A percentile compares a stretch with the other conserved stretches of the same genome.
These are phyloP conservation scores for Postia placenta DNA, from an alignment of 768 basidiomycete species.

Conservation along the genomic window DNA sequence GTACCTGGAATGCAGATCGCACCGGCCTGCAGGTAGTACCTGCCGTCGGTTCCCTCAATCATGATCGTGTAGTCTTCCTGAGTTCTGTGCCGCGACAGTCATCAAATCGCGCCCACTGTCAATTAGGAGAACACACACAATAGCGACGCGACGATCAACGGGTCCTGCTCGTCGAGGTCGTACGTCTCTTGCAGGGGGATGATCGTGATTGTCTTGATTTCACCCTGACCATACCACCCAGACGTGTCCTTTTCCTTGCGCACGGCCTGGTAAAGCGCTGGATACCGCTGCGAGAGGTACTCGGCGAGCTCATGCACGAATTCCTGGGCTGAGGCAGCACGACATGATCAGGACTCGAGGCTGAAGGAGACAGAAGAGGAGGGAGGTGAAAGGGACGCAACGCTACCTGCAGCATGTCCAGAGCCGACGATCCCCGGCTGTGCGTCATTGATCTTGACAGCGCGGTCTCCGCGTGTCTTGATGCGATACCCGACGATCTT, in stretches of 20 bases:
- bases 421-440: constrained; percentile 28
- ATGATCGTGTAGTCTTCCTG: constrained; percentile 19
- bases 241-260: constrained; percentile 26
- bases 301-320: constrained; percentile 64
- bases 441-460: constrained; percentile 43
- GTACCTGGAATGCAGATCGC: constrained; percentile 59
- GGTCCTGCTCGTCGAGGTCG: constrained; percentile 46
- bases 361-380: background rate
- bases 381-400: background rate
- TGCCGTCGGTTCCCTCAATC: constrained; percentile 41
- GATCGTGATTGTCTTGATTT: constrained; percentile 48
- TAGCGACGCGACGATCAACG: constrained; percentile 55
- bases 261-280: constrained; percentile 44
- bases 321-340: constrained; percentile 49
- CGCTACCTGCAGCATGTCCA: constrained; percentile 14
- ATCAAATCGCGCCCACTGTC: background rate
- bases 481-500: constrained; percentile 54
- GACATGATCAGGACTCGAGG: background rate
- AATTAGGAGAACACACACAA: constrained; percentile 37
- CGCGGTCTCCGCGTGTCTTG: constrained; percentile 39
- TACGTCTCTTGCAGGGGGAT: constrained; percentile 42
- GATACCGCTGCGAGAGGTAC: constrained; percentile 59
- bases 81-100: constrained; percentile 5
- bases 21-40: constrained; percentile 72
- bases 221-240: constrained; percentile 37